Conservation (phyloP, 192 early-diverging fungal genomes). For the Ambispora gerdemannii region DNA sequence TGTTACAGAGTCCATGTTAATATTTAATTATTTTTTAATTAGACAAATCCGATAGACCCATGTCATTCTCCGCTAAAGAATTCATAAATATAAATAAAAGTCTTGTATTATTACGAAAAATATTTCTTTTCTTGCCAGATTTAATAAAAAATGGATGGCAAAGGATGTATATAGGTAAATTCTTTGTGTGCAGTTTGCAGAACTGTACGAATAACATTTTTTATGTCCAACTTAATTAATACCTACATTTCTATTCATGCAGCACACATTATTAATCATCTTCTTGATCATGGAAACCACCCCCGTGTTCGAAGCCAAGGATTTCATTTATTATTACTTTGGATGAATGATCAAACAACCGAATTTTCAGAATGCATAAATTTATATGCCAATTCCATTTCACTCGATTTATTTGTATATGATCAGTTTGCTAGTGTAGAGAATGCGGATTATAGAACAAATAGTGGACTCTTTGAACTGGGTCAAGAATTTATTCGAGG, state of each 20-base stretch:
- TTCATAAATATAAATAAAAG: constrained; percentile 60
- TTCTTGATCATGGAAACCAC: constrained; percentile 69
- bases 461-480: background rate
- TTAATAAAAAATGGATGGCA: constrained; percentile 77
- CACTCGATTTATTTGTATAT: constrained; percentile 53
- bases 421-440: constrained; percentile 31
- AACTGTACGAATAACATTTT: background rate
- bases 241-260: background rate
- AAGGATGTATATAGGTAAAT: constrained; percentile 57
- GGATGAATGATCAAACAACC: constrained; percentile 64
- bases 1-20: constrained; percentile 1
- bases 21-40: constrained; percentile 15
- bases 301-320: constrained; percentile 66
- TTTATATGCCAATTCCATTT: constrained; percentile 65
- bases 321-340: constrained; percentile 67
- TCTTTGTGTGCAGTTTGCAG: background rate
- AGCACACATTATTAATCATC: constrained; percentile 62
- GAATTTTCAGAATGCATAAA: constrained; percentile 57
- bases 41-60: constrained; percentile 53
- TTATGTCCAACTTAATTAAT: background rate
- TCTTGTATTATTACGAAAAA: constrained; percentile 59
- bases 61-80: constrained; percentile 62
- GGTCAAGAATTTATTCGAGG: constrained; percentile 15
- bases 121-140: constrained; percentile 65
- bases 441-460: background rate